Conservation (phyloP, 495 filamentous ascomycete genomes). For the Daldinia concentrica region DNA sequence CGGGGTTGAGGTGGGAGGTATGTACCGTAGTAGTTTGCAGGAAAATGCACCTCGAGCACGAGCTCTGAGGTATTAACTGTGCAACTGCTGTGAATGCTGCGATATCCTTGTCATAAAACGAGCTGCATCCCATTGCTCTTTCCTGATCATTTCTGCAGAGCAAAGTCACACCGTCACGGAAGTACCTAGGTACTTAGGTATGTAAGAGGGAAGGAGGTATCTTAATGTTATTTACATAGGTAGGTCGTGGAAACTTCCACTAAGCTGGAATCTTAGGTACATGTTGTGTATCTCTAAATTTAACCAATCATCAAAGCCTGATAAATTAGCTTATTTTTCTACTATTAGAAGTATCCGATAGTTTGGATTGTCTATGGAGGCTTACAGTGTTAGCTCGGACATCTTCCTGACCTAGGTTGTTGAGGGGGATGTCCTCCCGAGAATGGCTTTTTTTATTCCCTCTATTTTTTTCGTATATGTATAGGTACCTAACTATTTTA, state of each 20-base stretch:
- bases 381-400: too few relatives aligned
- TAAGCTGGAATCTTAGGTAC: conserved; percentile 10
- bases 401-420: background rate
- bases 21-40: conserved; percentile 14
- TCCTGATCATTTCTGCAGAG: conserved; percentile 25
- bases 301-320: conserved; percentile 7
- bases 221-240: conserved; percentile 8
- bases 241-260: conserved; percentile 1
- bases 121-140: conserved; percentile 27
- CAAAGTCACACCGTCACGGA: conserved; percentile 27
- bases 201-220: background rate
- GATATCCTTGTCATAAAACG: conserved; percentile 21
- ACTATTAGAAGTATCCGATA: too few relatives aligned
- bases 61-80: conserved; percentile 38
- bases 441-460: background rate
- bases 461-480: background rate
- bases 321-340: conserved; percentile 3
- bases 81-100: background rate
- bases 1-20: conserved; percentile 31
- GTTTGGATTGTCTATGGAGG: too few relatives aligned
- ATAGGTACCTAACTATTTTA: background rate
- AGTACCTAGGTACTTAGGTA: too few relatives aligned
- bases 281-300: conserved; percentile 17
- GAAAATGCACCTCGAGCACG: conserved; percentile 39
- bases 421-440: background rate